phyloP scores from a whole-genome alignment of 1,284 basidiomycete species.

The Tilletiopsis washingtonensis region DNA sequence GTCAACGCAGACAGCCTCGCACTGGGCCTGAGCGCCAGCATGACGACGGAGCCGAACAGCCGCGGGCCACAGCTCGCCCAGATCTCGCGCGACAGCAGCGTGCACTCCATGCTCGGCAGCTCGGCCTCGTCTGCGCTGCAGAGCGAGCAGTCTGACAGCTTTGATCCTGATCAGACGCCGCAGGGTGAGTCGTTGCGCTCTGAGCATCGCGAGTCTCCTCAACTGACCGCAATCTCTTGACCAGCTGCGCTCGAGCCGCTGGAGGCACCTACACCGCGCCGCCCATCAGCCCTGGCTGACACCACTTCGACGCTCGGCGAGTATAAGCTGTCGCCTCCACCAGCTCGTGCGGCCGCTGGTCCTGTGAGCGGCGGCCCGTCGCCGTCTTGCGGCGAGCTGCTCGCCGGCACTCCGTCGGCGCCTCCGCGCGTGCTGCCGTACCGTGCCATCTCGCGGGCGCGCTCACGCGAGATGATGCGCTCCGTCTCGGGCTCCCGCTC shows the following conservation, averaged over 20 bases:
- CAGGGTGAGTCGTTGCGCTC: slow-evolving; percentile 4
- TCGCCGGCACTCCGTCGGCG: slow-evolving; percentile 13
- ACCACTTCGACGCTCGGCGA: not conserved
- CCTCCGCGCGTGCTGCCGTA: slow-evolving; percentile 8
- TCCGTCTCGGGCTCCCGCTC: slow-evolving; percentile 73
- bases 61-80: no score
- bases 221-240: not conserved
- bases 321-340: slow-evolving; percentile 13
- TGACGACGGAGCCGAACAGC: no score
- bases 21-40: no score
- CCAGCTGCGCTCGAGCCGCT: not conserved
- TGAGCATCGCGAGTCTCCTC: not conserved
- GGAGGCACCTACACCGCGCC: slow-evolving; percentile 3
- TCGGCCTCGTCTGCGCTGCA: no score
- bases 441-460: not conserved
- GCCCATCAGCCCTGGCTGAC: slow-evolving; percentile 2
- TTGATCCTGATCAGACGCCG: slow-evolving; percentile 14
- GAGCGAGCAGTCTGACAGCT: no score
- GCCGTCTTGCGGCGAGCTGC: no score
- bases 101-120: no score
- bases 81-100: no score
- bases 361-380: no score
- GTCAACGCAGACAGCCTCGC: no score
- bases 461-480: slow-evolving; percentile 10
- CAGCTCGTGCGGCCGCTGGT: slow-evolving; percentile 4